Evolutionary conservation across 164 flowering plant species (phyloP).

Genomic region (Aristolochia contorta): DNA sequence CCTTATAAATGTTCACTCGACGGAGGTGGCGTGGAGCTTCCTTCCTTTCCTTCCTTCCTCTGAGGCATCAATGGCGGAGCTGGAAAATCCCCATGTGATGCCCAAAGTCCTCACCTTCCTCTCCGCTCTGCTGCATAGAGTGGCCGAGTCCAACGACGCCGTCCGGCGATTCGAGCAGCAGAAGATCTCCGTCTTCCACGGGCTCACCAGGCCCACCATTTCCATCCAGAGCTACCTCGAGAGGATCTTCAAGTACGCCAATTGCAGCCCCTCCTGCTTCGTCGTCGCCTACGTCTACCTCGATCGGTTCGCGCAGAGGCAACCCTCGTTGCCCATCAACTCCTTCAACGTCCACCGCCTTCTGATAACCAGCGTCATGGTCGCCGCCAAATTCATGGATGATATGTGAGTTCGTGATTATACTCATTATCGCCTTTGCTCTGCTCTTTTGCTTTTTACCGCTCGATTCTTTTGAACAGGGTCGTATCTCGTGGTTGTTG

Average conservation of each 20-base stretch:
- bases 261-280: constrained; percentile 61
- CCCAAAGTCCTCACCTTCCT: constrained; percentile 25
- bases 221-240: constrained; percentile 43
- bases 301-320: constrained; percentile 34
- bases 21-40: neutral
- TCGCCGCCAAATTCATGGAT: constrained; percentile 48
- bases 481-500: too few species aligned
- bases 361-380: constrained; percentile 42
- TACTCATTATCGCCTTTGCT: too few species aligned
- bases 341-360: constrained; percentile 48
- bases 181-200: constrained; percentile 44
- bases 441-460: too few species aligned
- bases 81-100: constrained; percentile 12
- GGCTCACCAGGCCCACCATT: constrained; percentile 39
- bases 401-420: constrained; percentile 45
- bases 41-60: too few species aligned
- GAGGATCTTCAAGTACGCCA: constrained; percentile 58
- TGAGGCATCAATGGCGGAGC: constrained; percentile 17
- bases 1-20: neutral
- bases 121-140: constrained; percentile 31
- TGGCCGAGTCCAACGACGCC: constrained; percentile 29
- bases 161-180: constrained; percentile 5
- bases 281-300: constrained; percentile 54
- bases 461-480: too few species aligned
- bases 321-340: constrained; percentile 33